phyloP scores from a whole-genome alignment of 129 eudicot species.

The Centella asiatica region DNA sequence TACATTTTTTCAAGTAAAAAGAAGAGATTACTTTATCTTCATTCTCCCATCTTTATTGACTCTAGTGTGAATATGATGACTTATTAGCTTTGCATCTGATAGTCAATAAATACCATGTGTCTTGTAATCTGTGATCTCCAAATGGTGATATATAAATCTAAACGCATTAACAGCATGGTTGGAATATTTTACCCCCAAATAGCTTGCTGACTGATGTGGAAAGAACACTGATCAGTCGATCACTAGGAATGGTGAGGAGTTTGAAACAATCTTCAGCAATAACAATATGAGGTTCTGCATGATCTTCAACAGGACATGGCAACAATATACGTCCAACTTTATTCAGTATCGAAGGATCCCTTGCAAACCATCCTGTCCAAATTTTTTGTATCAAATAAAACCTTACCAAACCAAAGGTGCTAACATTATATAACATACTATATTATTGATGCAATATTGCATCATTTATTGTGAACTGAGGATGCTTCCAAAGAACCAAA shows the following conservation, averaged over 20 bases:
- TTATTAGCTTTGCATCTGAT: background rate
- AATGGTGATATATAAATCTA: background rate
- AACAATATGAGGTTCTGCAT: conserved; percentile 35
- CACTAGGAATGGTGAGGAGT: conserved; percentile 48
- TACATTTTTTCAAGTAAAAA: too few species aligned
- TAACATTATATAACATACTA: too few species aligned
- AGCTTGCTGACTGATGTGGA: conserved; percentile 42
- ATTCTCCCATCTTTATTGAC: background rate
- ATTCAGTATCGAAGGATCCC: conserved; percentile 64
- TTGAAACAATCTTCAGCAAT: conserved; percentile 87
- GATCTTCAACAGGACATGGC: conserved; percentile 27
- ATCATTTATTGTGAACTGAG: too few species aligned
- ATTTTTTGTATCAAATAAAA: background rate
- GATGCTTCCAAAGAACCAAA: too few species aligned
- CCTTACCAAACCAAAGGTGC: background rate
- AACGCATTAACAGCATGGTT: background rate
- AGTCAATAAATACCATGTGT: too few species aligned
- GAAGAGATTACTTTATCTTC: too few species aligned
- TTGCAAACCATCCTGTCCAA: conserved; percentile 82
- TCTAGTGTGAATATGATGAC: background rate
- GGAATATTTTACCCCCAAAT: conserved; percentile 46
- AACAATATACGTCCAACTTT: conserved; percentile 57
- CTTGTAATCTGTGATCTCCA: background rate
- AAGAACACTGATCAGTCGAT: conserved; percentile 36
- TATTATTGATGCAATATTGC: too few species aligned